Evolutionary conservation across 2,329 filamentous ascomycete genomes (phyloP).

Genomic region (Pyrenochaeta sp.): DNA sequence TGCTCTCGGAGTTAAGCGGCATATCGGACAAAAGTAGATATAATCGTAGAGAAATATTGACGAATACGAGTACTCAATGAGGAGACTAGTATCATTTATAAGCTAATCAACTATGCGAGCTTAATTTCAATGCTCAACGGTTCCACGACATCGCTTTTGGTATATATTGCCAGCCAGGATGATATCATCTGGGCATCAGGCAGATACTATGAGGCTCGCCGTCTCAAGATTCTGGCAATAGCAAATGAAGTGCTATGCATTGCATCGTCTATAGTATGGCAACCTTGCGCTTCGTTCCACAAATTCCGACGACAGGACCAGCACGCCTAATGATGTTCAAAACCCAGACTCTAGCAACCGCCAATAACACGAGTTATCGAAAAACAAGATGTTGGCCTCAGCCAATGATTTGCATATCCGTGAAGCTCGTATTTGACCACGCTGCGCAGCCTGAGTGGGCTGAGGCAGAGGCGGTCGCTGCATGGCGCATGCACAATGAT

Average conservation of each 20-base stretch:
- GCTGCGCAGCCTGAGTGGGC: not conserved
- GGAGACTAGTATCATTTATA: too few relatives aligned
- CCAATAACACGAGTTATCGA: slow-evolving; percentile 1
- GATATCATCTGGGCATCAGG: not conserved
- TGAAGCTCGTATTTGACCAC: not conserved
- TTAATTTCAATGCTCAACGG: too few relatives aligned
- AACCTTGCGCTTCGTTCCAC: not conserved
- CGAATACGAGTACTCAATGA: too few relatives aligned
- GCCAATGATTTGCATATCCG: not conserved
- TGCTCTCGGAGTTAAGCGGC: slow-evolving; percentile 12
- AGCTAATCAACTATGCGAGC: too few relatives aligned
- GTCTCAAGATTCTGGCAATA: not conserved
- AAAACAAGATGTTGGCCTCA: not conserved
- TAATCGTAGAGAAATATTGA: not conserved
- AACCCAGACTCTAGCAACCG: slow-evolving; percentile 3
- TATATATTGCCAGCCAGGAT: not conserved
- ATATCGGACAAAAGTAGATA: not conserved
- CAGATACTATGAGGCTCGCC: not conserved
- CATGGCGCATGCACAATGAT: not conserved
- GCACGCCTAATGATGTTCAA: not conserved
- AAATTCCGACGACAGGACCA: not conserved
- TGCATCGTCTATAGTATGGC: not conserved
- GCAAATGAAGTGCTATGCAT: not conserved
- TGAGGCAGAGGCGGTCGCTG: not conserved
- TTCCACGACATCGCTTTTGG: too few relatives aligned